Evolutionary conservation across 805 yeast genomes (phyloP).

Genomic region (Kurtzmaniella cleridarum): DNA sequence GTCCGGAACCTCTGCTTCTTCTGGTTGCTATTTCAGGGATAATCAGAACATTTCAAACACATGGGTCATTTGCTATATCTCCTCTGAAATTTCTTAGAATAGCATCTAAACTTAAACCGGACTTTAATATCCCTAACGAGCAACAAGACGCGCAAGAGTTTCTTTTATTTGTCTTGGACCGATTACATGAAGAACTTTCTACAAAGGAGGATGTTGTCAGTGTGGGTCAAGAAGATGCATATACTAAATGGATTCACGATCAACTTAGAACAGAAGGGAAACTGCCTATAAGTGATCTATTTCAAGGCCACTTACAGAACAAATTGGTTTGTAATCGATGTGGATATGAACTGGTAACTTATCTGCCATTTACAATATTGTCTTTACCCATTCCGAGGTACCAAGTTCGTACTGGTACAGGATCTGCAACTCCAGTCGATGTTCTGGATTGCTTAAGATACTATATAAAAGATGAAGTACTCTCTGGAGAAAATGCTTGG

Average conservation of each 20-base stretch:
- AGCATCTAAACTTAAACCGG: slow-evolving; percentile 53
- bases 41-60: slow-evolving; percentile 51
- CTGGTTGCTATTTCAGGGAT: slow-evolving; percentile 50
- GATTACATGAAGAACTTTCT: slow-evolving; percentile 61
- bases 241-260: slow-evolving; percentile 56
- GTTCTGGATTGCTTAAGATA: slow-evolving; percentile 60
- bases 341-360: slow-evolving; percentile 54
- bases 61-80: slow-evolving; percentile 58
- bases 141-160: slow-evolving; percentile 84
- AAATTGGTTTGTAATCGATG: slow-evolving; percentile 60
- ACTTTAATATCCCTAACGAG: slow-evolving; percentile 61
- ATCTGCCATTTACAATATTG: slow-evolving; percentile 55
- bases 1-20: slow-evolving; percentile 22
- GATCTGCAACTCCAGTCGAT: slow-evolving; percentile 24
- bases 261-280: slow-evolving; percentile 52
- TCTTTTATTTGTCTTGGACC: slow-evolving; percentile 58
- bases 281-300: slow-evolving; percentile 60
- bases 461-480: slow-evolving; percentile 58
- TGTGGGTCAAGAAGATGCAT: slow-evolving; percentile 40
- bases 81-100: slow-evolving; percentile 59
- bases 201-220: slow-evolving; percentile 14
- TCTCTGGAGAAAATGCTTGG: slow-evolving; percentile 80
- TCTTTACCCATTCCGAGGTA: slow-evolving; percentile 56
- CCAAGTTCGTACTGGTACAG: slow-evolving; percentile 20
- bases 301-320: slow-evolving; percentile 72